Base-by-base conservation (phyloP, 2,329 filamentous ascomycete genomes). In the Trichophyton verrucosum region DNA sequence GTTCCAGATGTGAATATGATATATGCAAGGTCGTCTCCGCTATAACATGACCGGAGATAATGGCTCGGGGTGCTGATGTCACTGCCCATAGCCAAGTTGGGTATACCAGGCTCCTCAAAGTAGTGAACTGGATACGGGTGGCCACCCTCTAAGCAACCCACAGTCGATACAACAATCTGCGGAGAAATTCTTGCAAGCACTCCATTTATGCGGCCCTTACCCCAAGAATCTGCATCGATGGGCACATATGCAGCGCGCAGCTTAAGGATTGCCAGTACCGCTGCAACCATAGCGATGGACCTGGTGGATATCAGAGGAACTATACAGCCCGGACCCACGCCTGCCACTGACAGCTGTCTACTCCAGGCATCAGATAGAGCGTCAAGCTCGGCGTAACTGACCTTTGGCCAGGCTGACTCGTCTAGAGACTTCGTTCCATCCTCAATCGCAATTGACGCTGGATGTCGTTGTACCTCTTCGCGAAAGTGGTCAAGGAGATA, bases 1-100 rank as follows among this genome's bases (percentile, higher is more conserved):
- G 47, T 62, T 3, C 61, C 61, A 30, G 61, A 62, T 3, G 61
- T 62, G 27, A 55, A 62, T 3, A 60, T 65, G 2, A 74, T 27
- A 40, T 57, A 57, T n/a, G 22, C 11, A n/a, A 30, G 13, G 15
- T 17, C 40, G n/a, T 17, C 40, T 44, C 40, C 40, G 5, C 40
- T n/a, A 44, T 17, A n/a, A n/a, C 13, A 13, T 7, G 6, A 2
- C 40, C 15, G 33, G 33, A 1, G 33, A 38, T 9, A 38, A 38
- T 13, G 3, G 3, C 9, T 13, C 2, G 3, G 3, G 11, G 3
- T 7, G 15, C 40, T n/a, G 15, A 15, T n/a, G 2, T 44, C 40
- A 3, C 20, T n/a, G n/a, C 40, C 40, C 15, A n/a, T 6, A 2
- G 15, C n/a, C n/a, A n/a, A 4, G 2, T 17, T n/a, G n/a, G 15